Evolutionary conservation across 176 grass and related monocot genomes (phyloP).

Genomic region (Oryza australiensis): DNA sequence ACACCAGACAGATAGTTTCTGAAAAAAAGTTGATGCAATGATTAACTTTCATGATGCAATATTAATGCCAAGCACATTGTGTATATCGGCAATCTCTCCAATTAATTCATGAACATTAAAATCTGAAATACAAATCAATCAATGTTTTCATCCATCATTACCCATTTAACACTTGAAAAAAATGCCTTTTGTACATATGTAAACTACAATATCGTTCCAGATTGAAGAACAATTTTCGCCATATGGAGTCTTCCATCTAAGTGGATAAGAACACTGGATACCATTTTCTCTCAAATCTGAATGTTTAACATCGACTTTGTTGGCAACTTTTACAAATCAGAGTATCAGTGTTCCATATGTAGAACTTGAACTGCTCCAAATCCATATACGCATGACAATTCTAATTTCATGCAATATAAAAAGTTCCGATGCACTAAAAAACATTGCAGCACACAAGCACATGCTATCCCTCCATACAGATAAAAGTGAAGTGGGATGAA

Average conservation of each 20-base stretch:
- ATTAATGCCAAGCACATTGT: not conserved
- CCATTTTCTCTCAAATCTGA: not conserved
- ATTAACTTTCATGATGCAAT: not conserved
- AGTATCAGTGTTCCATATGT: not conserved
- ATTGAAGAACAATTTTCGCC: not conserved
- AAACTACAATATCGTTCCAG: not conserved
- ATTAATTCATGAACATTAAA: not conserved
- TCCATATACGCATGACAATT: not conserved
- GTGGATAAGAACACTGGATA: not conserved
- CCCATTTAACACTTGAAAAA: not conserved
- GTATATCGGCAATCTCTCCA: not conserved
- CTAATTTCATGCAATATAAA: not conserved
- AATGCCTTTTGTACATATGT: not conserved
- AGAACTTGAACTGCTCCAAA: not conserved
- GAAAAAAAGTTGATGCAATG: not conserved
- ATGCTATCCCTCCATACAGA: not conserved
- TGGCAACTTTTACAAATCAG: not conserved
- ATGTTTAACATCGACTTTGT: not conserved
- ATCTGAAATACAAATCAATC: conserved; percentile 2
- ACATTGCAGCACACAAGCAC: not conserved
- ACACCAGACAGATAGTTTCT: not conserved
- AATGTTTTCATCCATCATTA: not conserved
- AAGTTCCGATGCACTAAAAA: not conserved
- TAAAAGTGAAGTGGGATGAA: not conserved
- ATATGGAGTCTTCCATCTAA: not conserved